Conservation (phyloP, 129 eudicot species). For the Pulicaria dysenterica region DNA sequence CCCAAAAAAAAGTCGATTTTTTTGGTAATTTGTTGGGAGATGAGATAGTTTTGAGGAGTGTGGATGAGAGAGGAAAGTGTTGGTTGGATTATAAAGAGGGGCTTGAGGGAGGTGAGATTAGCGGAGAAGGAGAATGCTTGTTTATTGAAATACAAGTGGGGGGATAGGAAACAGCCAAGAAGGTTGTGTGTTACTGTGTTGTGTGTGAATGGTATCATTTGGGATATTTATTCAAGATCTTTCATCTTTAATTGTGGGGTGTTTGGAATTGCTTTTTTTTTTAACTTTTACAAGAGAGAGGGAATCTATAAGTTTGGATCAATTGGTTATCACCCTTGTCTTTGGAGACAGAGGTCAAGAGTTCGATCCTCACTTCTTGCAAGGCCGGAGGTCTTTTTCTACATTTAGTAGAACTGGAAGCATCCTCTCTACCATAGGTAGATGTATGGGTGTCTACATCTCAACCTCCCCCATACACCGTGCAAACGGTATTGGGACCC, state of each 20-base stretch:
- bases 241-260: neutral
- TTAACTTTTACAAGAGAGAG: no score
- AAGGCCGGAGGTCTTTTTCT: no score
- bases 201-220: conserved; percentile 7
- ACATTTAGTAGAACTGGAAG: no score
- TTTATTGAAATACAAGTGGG: conserved; percentile 20
- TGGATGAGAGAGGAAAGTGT: conserved; percentile 28
- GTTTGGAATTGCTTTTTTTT: no score
- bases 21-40: neutral
- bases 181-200: conserved; percentile 14
- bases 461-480: no score
- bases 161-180: conserved; percentile 37
- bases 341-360: no score
- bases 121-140: conserved; percentile 32
- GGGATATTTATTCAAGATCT: conserved; percentile 1
- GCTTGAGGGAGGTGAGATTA: neutral
- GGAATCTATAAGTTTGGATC: no score
- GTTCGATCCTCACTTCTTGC: no score
- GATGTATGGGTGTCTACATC: no score
- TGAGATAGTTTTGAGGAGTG: conserved; percentile 24
- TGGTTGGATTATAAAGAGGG: conserved; percentile 27
- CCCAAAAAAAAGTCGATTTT: neutral
- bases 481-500: no score
- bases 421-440: no score
- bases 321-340: no score